These are phyloP conservation scores for Marchantia polymorpha DNA, from an alignment of 225 moss, liverwort and hornwort genomes.

Conservation along the genomic window DNA sequence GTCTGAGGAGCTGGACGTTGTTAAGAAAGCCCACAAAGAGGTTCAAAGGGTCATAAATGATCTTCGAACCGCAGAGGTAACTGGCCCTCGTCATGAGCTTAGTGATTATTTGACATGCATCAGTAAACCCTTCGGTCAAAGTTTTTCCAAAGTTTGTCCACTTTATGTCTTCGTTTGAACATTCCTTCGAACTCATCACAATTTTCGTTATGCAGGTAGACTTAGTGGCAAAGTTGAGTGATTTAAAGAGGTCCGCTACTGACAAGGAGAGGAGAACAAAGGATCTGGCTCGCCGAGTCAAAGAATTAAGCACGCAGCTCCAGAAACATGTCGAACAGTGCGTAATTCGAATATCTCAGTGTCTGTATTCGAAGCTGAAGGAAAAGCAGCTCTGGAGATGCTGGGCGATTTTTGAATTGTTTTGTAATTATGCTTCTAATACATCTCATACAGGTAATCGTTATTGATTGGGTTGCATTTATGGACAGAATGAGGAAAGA, in stretches of 20 bases:
- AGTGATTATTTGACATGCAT: background rate
- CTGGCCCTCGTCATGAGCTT: background rate
- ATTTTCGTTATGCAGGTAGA: constrained; percentile 57
- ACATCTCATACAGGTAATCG: no score
- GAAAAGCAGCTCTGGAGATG: background rate
- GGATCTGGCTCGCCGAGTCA: constrained; percentile 53
- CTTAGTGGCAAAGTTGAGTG: constrained; percentile 63
- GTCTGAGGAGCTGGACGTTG: constrained; percentile 55
- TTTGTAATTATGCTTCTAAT: no score
- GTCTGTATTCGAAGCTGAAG: background rate
- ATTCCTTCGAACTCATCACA: background rate
- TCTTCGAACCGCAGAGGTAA: constrained; percentile 74
- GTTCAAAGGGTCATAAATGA: constrained; percentile 58
- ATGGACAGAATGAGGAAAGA: constrained; percentile 67
- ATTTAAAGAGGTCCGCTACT: constrained; percentile 56
- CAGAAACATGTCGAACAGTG: constrained; percentile 79
- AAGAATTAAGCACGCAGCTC: constrained; percentile 38
- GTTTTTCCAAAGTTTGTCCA: background rate
- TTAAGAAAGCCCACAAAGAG: constrained; percentile 56
- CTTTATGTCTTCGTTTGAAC: background rate
- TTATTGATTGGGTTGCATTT: background rate
- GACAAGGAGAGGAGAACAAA: constrained; percentile 65
- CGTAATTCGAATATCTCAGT: constrained; percentile 18
- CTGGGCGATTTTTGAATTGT: no score
- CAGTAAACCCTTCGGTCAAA: background rate